A percentile compares a stretch with the other conserved stretches of the same genome.
phyloP scores from a whole-genome alignment of 2,329 filamentous ascomycete species.

The Claviceps maximensis region DNA sequence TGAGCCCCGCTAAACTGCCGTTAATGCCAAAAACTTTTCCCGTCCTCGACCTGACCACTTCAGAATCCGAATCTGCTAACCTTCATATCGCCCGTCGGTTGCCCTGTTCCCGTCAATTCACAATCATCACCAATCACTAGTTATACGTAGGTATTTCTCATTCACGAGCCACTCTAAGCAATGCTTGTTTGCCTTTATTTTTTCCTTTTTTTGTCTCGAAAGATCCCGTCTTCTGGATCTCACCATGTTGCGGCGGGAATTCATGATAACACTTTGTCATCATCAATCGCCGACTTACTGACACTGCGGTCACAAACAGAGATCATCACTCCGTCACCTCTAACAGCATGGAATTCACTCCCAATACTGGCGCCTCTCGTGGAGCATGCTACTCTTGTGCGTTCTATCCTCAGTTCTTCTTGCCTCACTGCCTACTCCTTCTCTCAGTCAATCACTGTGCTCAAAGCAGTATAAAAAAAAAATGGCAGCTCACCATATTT shows the following conservation, averaged over 20 bases:
- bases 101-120: background rate
- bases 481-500: background rate
- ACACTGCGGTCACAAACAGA: background rate
- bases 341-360: slow-evolving; percentile 24
- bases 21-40: slow-evolving; percentile 15
- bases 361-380: slow-evolving; percentile 12
- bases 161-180: background rate
- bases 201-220: no score
- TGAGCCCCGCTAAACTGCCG: slow-evolving; percentile 8
- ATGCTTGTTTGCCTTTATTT: background rate
- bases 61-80: slow-evolving; percentile 2
- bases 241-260: background rate
- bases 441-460: background rate
- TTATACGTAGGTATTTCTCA: slow-evolving; percentile 1
- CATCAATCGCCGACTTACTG: background rate
- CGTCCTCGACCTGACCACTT: slow-evolving; percentile 9
- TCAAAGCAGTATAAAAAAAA: background rate
- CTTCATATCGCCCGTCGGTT: slow-evolving; percentile 4
- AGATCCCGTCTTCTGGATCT: background rate
- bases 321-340: background rate
- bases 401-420: slow-evolving; percentile 12
- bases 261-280: background rate
- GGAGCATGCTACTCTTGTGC: slow-evolving; percentile 41
- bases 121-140: background rate
- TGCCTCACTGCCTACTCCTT: background rate